Conservation (phyloP, 805 yeast species). For the Nakazawaea peltata region DNA sequence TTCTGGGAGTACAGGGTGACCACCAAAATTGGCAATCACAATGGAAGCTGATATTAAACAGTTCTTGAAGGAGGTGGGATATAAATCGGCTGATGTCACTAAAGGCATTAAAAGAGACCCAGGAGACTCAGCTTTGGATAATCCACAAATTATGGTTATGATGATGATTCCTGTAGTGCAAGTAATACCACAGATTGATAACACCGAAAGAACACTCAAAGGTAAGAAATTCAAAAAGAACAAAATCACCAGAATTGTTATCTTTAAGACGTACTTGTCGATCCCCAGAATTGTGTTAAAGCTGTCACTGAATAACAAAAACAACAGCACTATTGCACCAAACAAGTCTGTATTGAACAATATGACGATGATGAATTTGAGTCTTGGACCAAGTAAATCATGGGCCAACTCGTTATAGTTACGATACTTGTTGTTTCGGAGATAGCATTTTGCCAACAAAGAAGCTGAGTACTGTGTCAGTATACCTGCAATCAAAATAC, state of each 20-base stretch:
- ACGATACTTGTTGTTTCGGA: conserved; percentile 27
- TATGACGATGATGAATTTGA: conserved; percentile 34
- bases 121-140: conserved; percentile 51
- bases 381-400: conserved; percentile 35
- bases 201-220: conserved; percentile 59
- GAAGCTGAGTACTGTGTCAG: conserved; percentile 47
- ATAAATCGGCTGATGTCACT: conserved; percentile 44
- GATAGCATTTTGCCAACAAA: conserved; percentile 41
- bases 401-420: conserved; percentile 57
- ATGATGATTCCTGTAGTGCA: conserved; percentile 61
- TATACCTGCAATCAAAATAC: conserved; percentile 37
- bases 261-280: conserved; percentile 32
- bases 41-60: conserved; percentile 58
- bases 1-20: conserved; percentile 76
- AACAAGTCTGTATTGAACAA: conserved; percentile 48
- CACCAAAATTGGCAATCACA: conserved; percentile 78
- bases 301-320: conserved; percentile 54
- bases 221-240: conserved; percentile 58
- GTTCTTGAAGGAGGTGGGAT: conserved; percentile 48
- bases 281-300: conserved; percentile 36
- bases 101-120: conserved; percentile 66
- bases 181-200: conserved; percentile 62
- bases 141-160: conserved; percentile 54
- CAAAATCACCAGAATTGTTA: conserved; percentile 27
- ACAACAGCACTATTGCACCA: conserved; percentile 55